These are phyloP conservation scores for Pueraria montana DNA, from an alignment of 306 rosid genomes.

Conservation along the genomic window DNA sequence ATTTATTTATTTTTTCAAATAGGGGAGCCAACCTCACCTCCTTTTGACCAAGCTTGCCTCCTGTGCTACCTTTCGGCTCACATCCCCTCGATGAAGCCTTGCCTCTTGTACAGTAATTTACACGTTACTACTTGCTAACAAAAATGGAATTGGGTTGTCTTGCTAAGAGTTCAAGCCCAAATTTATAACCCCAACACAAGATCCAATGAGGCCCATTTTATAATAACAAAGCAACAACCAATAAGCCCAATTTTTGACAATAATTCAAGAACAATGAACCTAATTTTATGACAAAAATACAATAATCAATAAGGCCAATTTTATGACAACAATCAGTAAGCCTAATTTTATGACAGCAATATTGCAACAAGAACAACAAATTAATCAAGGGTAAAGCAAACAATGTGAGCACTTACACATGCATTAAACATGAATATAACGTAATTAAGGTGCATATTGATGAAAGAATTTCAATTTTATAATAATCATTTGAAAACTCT, in stretches of 20 bases:
- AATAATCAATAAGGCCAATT: neutral
- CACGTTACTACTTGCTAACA: too few species aligned
- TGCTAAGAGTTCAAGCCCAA: too few species aligned
- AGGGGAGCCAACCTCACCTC: too few species aligned
- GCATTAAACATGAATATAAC: neutral
- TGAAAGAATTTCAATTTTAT: neutral
- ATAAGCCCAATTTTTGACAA: neutral
- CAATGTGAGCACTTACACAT: neutral
- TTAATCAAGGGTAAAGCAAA: neutral
- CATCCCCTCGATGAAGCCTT: too few species aligned
- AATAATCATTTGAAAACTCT: neutral
- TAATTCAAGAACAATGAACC: neutral
- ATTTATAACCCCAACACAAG: too few species aligned
- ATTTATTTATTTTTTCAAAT: too few species aligned
- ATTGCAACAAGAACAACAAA: neutral
- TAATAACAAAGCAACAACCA: neutral
- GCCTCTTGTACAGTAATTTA: too few species aligned
- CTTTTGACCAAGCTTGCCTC: too few species aligned
- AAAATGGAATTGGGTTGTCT: too few species aligned
- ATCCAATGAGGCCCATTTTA: too few species aligned
- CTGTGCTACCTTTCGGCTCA: too few species aligned
- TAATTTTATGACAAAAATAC: neutral
- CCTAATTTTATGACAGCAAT: neutral
- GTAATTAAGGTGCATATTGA: neutral
- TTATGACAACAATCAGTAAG: neutral